Base-by-base conservation (phyloP, 1,139 yeast species). In the Petasospora rhodanensis region DNA sequence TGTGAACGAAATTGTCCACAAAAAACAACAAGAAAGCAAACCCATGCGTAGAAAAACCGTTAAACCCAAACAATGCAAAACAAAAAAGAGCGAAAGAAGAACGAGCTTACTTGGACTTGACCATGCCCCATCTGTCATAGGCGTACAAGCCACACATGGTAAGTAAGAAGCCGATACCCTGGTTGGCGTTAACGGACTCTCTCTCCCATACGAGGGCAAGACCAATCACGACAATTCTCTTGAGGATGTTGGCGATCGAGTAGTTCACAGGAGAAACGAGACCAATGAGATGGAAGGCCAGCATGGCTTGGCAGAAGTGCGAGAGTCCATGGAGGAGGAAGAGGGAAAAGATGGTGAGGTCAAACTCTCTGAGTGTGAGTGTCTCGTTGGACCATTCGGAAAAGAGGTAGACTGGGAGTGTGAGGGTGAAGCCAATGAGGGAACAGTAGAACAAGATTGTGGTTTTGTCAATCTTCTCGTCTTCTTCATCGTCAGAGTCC, bases 201-300 rank as follows among this genome's bases (percentile, higher is more conserved):
- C 84, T 73, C 66, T 89, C 89, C 76, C 93, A 79, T 7, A 83
- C 41, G 45, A 89, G 79, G 7, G 96, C 85, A 40, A 81, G 80
- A 17, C 79, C 61, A 38, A 89, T 87, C 32, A 89, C 89, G 22
- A 85, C 81, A 34, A 89, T 85, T 46, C 97, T 74, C 56, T 89
- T 89, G 58, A 87, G 62, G 38, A 89, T 77, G 52, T 84, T 84
- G 26, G 96, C 96, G 50, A 89, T 85, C 24, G 95, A 82, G 61
- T 89, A 89, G 45, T 89, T 84, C 30, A 89, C 91, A 1, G 97
- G 93, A 11, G 89, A 75, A 21, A 89, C 75, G 56, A 77, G 63
- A 8, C 96, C 96, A 47, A 89, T 72, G 30, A 89, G 75, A 59
- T 86, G 95, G 60, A 89, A 89, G 21, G 96, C 96, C 37, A 87